phyloP scores from a whole-genome alignment of 305 asterid species.

The Fraxinus angustifolia region DNA sequence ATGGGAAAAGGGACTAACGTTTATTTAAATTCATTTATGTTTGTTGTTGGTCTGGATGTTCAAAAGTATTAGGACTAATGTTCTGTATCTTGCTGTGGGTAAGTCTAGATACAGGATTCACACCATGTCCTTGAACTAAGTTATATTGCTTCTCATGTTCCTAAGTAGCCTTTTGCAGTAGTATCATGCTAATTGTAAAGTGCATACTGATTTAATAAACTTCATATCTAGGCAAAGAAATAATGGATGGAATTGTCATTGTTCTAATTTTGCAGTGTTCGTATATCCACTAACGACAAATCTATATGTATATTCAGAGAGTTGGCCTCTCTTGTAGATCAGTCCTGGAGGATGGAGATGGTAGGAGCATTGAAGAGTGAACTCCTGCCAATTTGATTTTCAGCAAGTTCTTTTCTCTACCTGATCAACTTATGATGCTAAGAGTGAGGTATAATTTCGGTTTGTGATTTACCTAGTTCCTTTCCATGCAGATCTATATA shows the following conservation, averaged over 20 bases:
- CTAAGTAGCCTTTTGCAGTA: neutral
- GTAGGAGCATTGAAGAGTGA: constrained; percentile 68
- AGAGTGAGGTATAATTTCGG: constrained; percentile 31
- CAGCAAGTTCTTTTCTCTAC: constrained; percentile 20
- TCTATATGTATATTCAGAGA: constrained; percentile 46
- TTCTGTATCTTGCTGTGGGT: constrained; percentile 1
- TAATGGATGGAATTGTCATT: constrained; percentile 14
- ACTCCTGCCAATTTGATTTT: constrained; percentile 36
- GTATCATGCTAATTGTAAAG: neutral
- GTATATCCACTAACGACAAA: constrained; percentile 15
- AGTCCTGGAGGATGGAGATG: constrained; percentile 94
- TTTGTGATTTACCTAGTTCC: constrained; percentile 15
- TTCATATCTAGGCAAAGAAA: constrained; percentile 17
- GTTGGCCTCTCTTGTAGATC: constrained; percentile 75
- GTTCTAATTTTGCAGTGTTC: neutral
- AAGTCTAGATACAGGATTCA: neutral
- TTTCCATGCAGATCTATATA: constrained; percentile 16
- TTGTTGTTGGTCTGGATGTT: neutral
- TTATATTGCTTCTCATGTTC: neutral
- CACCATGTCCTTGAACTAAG: constrained; percentile 6
- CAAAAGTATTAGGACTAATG: neutral
- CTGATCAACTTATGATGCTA: constrained; percentile 27
- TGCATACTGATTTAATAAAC: neutral
- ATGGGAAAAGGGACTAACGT: neutral
- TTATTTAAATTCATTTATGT: neutral